phyloP scores from a whole-genome alignment of 1,139 yeast species.

The Geotrichum cucujoidarum region DNA sequence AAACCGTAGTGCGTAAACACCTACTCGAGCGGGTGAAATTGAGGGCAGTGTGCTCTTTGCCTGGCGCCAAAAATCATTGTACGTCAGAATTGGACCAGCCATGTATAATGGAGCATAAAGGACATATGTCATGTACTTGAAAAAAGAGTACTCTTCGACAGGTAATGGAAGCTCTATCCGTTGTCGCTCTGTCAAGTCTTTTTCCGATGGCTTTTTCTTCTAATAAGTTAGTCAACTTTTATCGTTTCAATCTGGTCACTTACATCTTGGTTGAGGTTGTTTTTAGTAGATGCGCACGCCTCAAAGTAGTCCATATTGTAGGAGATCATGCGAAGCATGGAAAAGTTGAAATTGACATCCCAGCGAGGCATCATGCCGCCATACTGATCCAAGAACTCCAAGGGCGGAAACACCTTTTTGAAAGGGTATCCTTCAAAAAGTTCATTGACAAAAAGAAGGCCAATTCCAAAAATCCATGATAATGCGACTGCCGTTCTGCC shows the following conservation, averaged over 20 bases:
- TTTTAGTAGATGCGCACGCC: slow-evolving; percentile 19
- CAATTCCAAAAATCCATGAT: slow-evolving; percentile 77
- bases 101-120: slow-evolving; percentile 85
- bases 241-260: neutral
- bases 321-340: slow-evolving; percentile 76
- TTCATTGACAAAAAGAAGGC: slow-evolving; percentile 73
- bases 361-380: slow-evolving; percentile 78
- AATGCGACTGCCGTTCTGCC: slow-evolving; percentile 24
- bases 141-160: slow-evolving; percentile 50
- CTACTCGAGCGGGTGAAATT: slow-evolving; percentile 48
- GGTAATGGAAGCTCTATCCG: slow-evolving; percentile 66
- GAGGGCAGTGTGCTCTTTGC: slow-evolving; percentile 45
- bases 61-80: slow-evolving; percentile 86
- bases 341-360: slow-evolving; percentile 94
- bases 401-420: slow-evolving; percentile 40
- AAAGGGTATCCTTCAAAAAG: slow-evolving; percentile 51
- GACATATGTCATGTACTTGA: slow-evolving; percentile 69
- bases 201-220: slow-evolving; percentile 19
- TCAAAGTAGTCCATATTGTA: slow-evolving; percentile 66
- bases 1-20: slow-evolving; percentile 63
- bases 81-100: slow-evolving; percentile 92
- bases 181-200: slow-evolving; percentile 51
- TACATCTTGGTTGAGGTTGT: slow-evolving; percentile 17
- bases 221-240: slow-evolving; percentile 8
- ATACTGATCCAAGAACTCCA: slow-evolving; percentile 39